A percentile compares a stretch with the other conserved stretches of the same genome.
These are phyloP conservation scores for Aspergillus fischeri DNA, from an alignment of 2,329 filamentous ascomycete species.

Conservation along the genomic window DNA sequence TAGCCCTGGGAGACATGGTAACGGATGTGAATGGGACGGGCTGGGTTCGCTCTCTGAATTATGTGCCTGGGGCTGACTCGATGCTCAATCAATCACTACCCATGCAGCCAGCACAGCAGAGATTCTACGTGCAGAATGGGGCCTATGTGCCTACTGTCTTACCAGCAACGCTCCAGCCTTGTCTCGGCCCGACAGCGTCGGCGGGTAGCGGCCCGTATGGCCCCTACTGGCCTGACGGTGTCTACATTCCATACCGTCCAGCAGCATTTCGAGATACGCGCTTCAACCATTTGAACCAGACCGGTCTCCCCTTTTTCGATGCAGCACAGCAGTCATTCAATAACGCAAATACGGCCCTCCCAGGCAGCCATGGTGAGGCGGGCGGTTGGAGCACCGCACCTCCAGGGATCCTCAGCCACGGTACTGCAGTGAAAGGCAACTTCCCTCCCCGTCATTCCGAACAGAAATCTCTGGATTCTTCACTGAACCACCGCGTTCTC, in stretches of 20 bases:
- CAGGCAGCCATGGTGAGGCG: conserved; percentile 23
- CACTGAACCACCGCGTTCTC: conserved; percentile 23
- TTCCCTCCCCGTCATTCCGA: conserved; percentile 37
- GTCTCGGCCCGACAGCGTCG: conserved; percentile 55
- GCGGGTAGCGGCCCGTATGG: conserved; percentile 56
- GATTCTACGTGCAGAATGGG: conserved; percentile 42
- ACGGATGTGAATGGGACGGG: conserved; percentile 34
- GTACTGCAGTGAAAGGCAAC: conserved; percentile 29
- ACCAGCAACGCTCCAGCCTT: conserved; percentile 56
- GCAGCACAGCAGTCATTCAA: conserved; percentile 24
- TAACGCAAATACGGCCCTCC: conserved; percentile 22
- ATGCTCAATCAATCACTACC: conserved; percentile 56
- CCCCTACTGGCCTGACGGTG: conserved; percentile 62
- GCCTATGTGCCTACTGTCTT: conserved; percentile 56
- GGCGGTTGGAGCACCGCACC: conserved; percentile 31
- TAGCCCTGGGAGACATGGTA: conserved; percentile 25
- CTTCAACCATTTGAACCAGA: conserved; percentile 27
- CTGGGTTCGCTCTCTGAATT: conserved; percentile 43
- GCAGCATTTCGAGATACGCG: conserved; percentile 54
- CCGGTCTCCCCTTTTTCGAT: conserved; percentile 26
- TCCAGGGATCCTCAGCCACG: conserved; percentile 23
- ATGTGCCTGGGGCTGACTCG: conserved; percentile 55
- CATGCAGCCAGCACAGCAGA: conserved; percentile 36
- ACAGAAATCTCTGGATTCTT: conserved; percentile 26
- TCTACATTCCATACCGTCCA: conserved; percentile 57